These are phyloP conservation scores for Thielaviopsis populi DNA, from an alignment of 2,329 filamentous ascomycete genomes.

Conservation along the genomic window DNA sequence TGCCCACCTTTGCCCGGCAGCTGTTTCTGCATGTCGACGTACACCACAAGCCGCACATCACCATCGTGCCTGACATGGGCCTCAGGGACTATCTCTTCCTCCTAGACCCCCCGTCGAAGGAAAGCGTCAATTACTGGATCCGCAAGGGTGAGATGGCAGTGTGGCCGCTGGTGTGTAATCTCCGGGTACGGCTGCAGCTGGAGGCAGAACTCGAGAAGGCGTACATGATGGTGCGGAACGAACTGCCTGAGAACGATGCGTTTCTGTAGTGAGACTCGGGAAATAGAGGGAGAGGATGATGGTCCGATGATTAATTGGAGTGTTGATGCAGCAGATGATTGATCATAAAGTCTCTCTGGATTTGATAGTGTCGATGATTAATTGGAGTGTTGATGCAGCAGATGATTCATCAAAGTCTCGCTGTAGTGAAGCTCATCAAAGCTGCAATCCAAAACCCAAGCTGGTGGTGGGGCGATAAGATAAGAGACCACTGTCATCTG, in stretches of 20 bases:
- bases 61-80: slow-evolving; percentile 66
- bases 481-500: background rate
- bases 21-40: slow-evolving; percentile 74
- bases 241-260: slow-evolving; percentile 16
- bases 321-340: too few species aligned
- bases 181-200: slow-evolving; percentile 68
- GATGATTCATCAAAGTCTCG: too few species aligned
- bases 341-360: too few species aligned
- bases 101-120: slow-evolving; percentile 66
- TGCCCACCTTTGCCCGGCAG: slow-evolving; percentile 54
- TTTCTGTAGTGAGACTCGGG: slow-evolving; percentile 8
- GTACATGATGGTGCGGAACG: slow-evolving; percentile 61
- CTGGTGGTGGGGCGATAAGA: slow-evolving; percentile 14
- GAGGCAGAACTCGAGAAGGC: slow-evolving; percentile 78
- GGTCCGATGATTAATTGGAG: too few species aligned
- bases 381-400: too few species aligned
- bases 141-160: slow-evolving; percentile 70
- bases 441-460: background rate
- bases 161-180: slow-evolving; percentile 73
- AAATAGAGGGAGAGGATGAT: too few species aligned
- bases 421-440: background rate
- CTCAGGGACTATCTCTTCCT: slow-evolving; percentile 59
- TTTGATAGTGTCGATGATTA: background rate
- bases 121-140: slow-evolving; percentile 73
- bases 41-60: slow-evolving; percentile 45